These are phyloP conservation scores for Phaeosphaeriaceae sp. DNA, from an alignment of 2,329 filamentous ascomycete species.

Conservation along the genomic window DNA sequence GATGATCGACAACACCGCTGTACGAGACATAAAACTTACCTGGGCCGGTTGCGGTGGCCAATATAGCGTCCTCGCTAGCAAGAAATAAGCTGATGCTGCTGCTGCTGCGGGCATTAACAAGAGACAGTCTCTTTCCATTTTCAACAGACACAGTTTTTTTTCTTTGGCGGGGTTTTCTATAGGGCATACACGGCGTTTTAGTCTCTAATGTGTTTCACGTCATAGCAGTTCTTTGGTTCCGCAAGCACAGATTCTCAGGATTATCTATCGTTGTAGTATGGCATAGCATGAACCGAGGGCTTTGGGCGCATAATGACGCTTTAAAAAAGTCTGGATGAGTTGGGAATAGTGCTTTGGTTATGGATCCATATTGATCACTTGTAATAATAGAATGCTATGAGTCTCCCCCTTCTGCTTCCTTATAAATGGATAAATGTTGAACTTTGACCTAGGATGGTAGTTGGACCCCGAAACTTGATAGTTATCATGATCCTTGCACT, in stretches of 20 bases:
- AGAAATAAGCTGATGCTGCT: conserved; percentile 28
- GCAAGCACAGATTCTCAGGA: conserved; percentile 3
- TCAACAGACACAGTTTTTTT: conserved; percentile 9
- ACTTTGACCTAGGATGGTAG: too few relatives aligned
- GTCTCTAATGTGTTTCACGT: conserved; percentile 12
- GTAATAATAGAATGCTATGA: conserved; percentile 26
- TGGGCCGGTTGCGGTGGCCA: conserved; percentile 90
- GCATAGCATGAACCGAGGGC: conserved; percentile 2
- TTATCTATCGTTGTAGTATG: conserved; percentile 6
- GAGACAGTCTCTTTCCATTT: conserved; percentile 16
- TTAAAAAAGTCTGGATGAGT: conserved; percentile 5
- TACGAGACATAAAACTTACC: conserved; percentile 74
- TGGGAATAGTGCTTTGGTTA: conserved; percentile 9
- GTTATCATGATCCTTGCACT: too few relatives aligned
- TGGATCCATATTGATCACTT: conserved; percentile 10
- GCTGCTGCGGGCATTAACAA: not conserved
- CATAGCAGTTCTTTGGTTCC: conserved; percentile 10
- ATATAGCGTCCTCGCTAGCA: conserved; percentile 68
- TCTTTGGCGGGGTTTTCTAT: conserved; percentile 4
- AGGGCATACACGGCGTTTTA: conserved; percentile 32
- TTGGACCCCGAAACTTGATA: too few relatives aligned
- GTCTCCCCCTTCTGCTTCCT: not conserved
- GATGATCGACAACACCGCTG: conserved; percentile 82
- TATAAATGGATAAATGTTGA: not conserved
- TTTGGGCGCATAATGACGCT: conserved; percentile 8